Percentiles rank a stretch among this genome's conserved stretches.
Conservation (phyloP, 2,329 filamentous ascomycete genomes). For the Clonostachys rhizophaga region DNA sequence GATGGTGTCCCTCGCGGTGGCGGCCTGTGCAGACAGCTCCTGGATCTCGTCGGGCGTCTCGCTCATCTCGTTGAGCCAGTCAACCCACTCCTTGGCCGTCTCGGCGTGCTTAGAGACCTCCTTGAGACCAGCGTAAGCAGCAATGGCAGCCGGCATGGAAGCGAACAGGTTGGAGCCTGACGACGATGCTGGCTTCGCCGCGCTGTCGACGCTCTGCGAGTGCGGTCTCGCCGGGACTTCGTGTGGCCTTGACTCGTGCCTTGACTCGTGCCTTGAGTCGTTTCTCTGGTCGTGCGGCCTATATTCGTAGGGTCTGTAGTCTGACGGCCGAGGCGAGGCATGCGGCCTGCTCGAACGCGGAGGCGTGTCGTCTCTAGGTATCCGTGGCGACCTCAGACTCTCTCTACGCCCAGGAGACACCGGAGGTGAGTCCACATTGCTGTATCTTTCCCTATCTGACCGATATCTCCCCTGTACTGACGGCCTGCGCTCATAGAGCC, state of each 20-base stretch:
- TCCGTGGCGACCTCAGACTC: too few species aligned
- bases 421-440: too few species aligned
- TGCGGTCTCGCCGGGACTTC: not conserved
- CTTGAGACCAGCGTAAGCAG: constrained; percentile 16
- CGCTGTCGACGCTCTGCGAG: not conserved
- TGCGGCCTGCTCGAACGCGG: too few species aligned
- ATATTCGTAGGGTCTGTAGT: constrained; percentile 8
- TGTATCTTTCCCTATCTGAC: not conserved
- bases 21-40: constrained; percentile 14
- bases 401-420: too few species aligned
- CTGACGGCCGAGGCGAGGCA: too few species aligned
- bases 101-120: constrained; percentile 17
- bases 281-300: constrained; percentile 5
- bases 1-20: constrained; percentile 21
- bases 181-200: constrained; percentile 1
- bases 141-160: constrained; percentile 14
- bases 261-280: not conserved
- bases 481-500: not conserved
- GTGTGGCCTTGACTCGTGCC: not conserved
- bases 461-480: constrained; percentile 1
- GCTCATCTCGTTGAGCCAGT: constrained; percentile 21
- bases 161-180: constrained; percentile 6
- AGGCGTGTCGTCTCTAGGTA: too few species aligned
- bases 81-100: constrained; percentile 23
- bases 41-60: constrained; percentile 22